Evolutionary conservation across 176 grass and related monocot genomes (phyloP).

Genomic region (Alopecurus myosuroides): DNA sequence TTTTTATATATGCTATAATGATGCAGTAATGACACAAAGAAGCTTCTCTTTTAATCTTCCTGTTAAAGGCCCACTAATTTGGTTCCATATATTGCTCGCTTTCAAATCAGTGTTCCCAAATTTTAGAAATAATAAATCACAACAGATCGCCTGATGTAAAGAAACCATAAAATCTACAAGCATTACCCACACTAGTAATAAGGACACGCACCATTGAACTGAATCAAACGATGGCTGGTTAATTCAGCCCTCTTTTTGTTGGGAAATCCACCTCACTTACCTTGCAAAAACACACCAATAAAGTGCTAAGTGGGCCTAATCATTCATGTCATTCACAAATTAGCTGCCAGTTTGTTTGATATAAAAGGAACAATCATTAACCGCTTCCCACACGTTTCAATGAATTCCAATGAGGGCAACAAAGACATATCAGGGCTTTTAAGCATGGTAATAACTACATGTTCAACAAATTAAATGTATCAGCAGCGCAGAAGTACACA

Average conservation of each 20-base stretch:
- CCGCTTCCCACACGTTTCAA: neutral
- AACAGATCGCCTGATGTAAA: neutral
- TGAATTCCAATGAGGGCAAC: neutral
- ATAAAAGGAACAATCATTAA: neutral
- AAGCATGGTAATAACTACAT: neutral
- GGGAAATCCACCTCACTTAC: neutral
- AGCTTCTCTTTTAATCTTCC: neutral
- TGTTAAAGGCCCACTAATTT: neutral
- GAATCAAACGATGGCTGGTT: neutral
- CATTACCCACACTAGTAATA: neutral
- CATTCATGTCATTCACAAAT: neutral
- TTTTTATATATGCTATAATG: neutral
- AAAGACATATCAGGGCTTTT: neutral
- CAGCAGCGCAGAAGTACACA: neutral
- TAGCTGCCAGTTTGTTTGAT: neutral
- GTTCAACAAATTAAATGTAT: neutral
- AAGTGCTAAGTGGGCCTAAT: neutral
- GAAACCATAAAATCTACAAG: neutral
- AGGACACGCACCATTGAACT: neutral
- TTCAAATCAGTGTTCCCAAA: neutral
- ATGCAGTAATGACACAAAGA: neutral
- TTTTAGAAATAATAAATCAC: neutral
- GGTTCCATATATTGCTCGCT: neutral
- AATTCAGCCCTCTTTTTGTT: neutral
- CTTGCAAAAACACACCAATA: neutral